phyloP scores from a whole-genome alignment of 2,329 filamentous ascomycete species.

The Pseudogymnoascus sp. region DNA sequence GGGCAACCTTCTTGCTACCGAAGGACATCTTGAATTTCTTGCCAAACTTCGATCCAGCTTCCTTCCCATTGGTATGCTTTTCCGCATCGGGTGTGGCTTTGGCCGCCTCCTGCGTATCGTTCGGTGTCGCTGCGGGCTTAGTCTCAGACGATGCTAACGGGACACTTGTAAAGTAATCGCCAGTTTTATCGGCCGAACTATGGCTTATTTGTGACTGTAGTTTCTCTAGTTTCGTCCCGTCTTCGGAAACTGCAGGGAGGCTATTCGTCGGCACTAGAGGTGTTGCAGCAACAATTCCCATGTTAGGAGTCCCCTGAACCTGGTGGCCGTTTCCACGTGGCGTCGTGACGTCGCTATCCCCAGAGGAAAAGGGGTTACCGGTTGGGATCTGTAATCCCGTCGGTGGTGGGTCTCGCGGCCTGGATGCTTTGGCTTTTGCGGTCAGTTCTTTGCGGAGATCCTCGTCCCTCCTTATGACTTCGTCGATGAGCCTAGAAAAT shows the following conservation, averaged over 20 bases:
- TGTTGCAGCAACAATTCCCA: slow-evolving; percentile 71
- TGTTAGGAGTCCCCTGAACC: slow-evolving; percentile 61
- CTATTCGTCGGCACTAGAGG: slow-evolving; percentile 38
- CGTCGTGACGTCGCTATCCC: slow-evolving; percentile 22
- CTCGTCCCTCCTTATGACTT: slow-evolving; percentile 79
- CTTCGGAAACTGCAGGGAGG: slow-evolving; percentile 43
- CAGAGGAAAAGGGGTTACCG: slow-evolving; percentile 32
- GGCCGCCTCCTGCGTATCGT: slow-evolving; percentile 35
- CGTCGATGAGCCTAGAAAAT: slow-evolving; percentile 81
- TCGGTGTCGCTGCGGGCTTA: slow-evolving; percentile 39
- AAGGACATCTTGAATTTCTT: slow-evolving; percentile 76
- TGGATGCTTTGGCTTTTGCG: slow-evolving; percentile 44
- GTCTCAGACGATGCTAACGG: slow-evolving; percentile 41
- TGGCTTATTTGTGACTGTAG: slow-evolving; percentile 48
- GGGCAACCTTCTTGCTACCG: slow-evolving; percentile 74
- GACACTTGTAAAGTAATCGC: slow-evolving; percentile 71
- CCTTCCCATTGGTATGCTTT: slow-evolving; percentile 55
- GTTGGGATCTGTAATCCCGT: slow-evolving; percentile 51
- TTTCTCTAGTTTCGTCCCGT: slow-evolving; percentile 45
- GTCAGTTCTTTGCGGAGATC: slow-evolving; percentile 62
- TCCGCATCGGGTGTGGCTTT: slow-evolving; percentile 45
- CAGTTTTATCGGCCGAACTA: slow-evolving; percentile 51
- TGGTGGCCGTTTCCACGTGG: slow-evolving; percentile 59
- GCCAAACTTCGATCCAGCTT: slow-evolving; percentile 58
- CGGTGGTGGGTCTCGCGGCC: slow-evolving; percentile 30